Base-by-base conservation (phyloP, 306 rosid genomes). In the Malus sieversii region DNA sequence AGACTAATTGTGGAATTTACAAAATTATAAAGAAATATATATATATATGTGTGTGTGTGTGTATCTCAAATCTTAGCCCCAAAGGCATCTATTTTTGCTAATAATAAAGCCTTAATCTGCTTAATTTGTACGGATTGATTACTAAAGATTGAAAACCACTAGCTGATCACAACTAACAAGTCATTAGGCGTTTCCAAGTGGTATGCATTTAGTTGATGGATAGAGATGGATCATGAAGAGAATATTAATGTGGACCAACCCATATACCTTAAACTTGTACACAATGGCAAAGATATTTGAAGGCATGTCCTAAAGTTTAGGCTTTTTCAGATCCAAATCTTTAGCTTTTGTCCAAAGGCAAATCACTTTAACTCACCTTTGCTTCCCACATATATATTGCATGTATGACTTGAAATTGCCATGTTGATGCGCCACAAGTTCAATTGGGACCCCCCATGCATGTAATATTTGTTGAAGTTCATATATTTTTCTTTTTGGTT, bases 371-470 rank as follows among this genome's bases (percentile, higher is more conserved):
- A 20, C 66, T 76, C 71, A 79, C 81, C 66, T 60, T 18, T 67
- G 16, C 73, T 33, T 16, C 27, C 55, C 57, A 32, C 48, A 58
- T 10, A 32, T 76, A 58, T 10, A 32, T 76, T 30, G 6, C 14
- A 23, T 9, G 1, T 45, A 77, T 44, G 30, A 58, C 80, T 83
- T 82, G 77, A 79, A 75, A 82, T 78, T 80, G 75, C 73, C 74
- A 42, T 78, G 72, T 83, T 86, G 85, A 86, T 90, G 96, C 91
- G 86, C 91, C 90, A 84, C 86, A 84, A 72, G 67, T 85, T 88
- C 80, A 77, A 19, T 35, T 83, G 82, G 85, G 78, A 64, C 78
- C 87, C 85, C 3, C 53, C 19, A 48, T 14, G 14, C 76, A 32
- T 25, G 51, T 76, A 71, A 66, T 80, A 78, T 77, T 33, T 72